Conservation (phyloP, 2,329 filamentous ascomycete species). For the Pestalotiopsis sp. region DNA sequence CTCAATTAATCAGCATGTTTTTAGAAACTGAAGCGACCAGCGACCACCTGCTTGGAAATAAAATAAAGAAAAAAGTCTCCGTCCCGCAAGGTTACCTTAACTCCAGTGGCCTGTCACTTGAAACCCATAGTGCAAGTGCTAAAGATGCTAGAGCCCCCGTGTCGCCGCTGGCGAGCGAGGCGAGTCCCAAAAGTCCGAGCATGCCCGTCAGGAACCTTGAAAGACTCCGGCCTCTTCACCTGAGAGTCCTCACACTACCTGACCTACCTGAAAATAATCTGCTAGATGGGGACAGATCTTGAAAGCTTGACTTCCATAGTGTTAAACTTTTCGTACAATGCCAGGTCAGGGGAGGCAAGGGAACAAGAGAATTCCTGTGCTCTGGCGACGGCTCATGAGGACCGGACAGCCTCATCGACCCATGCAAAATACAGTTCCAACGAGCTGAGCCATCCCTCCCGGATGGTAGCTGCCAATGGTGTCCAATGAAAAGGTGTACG, state of each 20-base stretch:
- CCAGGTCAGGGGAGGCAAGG: too few species aligned
- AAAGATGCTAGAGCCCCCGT: neutral
- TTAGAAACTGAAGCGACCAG: neutral
- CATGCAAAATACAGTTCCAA: neutral
- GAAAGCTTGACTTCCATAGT: too few species aligned
- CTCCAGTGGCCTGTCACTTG: neutral
- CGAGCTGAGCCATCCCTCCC: conserved; percentile 7
- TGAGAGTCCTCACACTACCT: too few species aligned
- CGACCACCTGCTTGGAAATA: neutral
- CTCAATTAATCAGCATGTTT: conserved; percentile 14
- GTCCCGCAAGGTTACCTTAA: neutral
- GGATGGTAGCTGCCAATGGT: neutral
- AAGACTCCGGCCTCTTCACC: too few species aligned
- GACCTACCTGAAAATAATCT: too few species aligned
- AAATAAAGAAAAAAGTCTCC: neutral
- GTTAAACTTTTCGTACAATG: too few species aligned
- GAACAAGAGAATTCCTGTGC: neutral
- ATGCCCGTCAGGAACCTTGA: too few species aligned
- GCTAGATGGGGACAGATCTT: too few species aligned
- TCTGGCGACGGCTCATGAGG: neutral
- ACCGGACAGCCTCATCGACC: conserved; percentile 1
- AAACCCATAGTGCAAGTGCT: neutral
- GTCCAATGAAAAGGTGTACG: neutral
- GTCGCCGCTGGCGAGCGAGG: too few species aligned
- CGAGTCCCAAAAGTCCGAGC: too few species aligned